Conservation (phyloP, 75 land plant genomes). For the Picea glauca region DNA sequence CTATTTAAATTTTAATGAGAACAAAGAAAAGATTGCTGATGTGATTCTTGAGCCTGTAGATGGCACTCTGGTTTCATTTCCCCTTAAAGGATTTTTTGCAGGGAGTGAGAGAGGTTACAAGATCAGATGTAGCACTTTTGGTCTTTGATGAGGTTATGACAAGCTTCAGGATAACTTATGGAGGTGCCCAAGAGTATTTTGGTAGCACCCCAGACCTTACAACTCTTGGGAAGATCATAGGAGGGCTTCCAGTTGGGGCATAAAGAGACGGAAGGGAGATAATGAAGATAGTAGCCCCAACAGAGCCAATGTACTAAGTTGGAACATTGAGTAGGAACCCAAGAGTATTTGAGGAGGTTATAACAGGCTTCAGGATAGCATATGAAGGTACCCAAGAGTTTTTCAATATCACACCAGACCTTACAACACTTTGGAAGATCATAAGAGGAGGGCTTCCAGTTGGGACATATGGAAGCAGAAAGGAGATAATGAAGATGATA, state of each 20-base stretch:
- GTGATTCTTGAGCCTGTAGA: constrained; percentile 91
- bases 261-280: constrained; percentile 89
- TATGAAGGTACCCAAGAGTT: constrained; percentile 97
- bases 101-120: constrained; percentile 59
- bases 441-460: constrained; percentile 97
- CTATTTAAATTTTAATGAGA: constrained; percentile 29
- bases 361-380: constrained; percentile 92
- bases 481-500: constrained; percentile 98
- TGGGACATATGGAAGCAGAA: constrained; percentile 93
- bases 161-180: constrained; percentile 86
- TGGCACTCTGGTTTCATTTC: constrained; percentile 91
- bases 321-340: constrained; percentile 98
- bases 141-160: constrained; percentile 99
- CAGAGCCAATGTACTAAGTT: constrained; percentile 98
- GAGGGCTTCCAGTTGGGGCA: constrained; percentile 95
- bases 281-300: constrained; percentile 99
- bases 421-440: constrained; percentile 89
- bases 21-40: constrained; percentile 81
- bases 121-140: constrained; percentile 60
- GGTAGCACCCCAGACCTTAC: constrained; percentile 88
- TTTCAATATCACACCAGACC: constrained; percentile 86
- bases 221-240: constrained; percentile 89
- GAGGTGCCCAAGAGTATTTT: constrained; percentile 96
- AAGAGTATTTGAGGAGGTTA: constrained; percentile 91
- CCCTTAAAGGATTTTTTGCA: constrained; percentile 64